phyloP scores from a whole-genome alignment of 495 filamentous ascomycete genomes.

The Chaetomium fimeti region DNA sequence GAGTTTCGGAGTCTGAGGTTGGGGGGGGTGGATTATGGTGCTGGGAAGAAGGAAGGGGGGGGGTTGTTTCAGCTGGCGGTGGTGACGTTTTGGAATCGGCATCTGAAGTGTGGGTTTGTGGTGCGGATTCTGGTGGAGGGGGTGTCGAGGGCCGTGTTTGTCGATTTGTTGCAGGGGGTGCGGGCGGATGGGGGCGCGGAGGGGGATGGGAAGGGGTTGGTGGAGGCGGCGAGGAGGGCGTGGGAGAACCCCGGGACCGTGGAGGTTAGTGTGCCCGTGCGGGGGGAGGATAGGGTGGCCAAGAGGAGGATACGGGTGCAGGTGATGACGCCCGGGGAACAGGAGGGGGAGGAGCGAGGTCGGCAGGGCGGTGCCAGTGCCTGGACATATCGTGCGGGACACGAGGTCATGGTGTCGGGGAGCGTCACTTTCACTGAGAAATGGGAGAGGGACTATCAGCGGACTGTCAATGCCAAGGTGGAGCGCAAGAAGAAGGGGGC shows the following conservation, averaged over 20 bases:
- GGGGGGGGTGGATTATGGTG: slow-evolving; percentile 6
- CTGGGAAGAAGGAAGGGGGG: neutral
- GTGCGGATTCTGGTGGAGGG: slow-evolving; percentile 26
- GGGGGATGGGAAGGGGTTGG: slow-evolving; percentile 10
- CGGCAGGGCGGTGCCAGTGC: neutral
- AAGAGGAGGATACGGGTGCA: slow-evolving; percentile 14
- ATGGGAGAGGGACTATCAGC: slow-evolving; percentile 33
- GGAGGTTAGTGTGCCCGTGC: slow-evolving; percentile 1
- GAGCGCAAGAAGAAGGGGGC: slow-evolving; percentile 29
- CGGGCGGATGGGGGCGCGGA: neutral
- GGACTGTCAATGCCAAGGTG: slow-evolving; percentile 27
- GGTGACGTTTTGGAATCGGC: slow-evolving; percentile 28
- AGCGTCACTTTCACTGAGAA: slow-evolving; percentile 28
- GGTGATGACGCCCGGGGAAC: slow-evolving; percentile 20
- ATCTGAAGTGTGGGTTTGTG: slow-evolving; percentile 26
- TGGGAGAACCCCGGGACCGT: slow-evolving; percentile 29
- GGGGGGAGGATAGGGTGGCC: neutral
- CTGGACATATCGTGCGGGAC: neutral
- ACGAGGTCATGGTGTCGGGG: slow-evolving; percentile 7
- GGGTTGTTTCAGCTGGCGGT: slow-evolving; percentile 29
- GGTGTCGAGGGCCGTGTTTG: slow-evolving; percentile 14
- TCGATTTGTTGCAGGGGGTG: slow-evolving; percentile 22
- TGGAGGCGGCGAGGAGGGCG: slow-evolving; percentile 20
- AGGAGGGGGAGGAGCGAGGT: slow-evolving; percentile 5
- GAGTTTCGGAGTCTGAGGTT: slow-evolving; percentile 25